Evolutionary conservation across 2,329 filamentous ascomycete genomes (phyloP).

Genomic region (Aspergillus sp.): DNA sequence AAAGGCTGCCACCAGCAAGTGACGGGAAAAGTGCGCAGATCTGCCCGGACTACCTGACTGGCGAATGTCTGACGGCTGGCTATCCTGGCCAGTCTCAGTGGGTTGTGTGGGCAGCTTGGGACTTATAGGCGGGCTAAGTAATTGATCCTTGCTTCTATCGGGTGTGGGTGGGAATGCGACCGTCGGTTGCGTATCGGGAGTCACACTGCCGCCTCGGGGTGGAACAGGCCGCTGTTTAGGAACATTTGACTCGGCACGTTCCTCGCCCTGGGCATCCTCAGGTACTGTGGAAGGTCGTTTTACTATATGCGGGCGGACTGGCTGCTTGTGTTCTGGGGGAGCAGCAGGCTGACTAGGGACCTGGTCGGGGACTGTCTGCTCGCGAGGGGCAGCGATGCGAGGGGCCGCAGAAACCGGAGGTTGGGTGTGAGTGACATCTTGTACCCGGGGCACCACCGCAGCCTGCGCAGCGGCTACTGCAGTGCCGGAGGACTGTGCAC

Average conservation of each 20-base stretch:
- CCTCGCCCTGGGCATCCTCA: slow-evolving; percentile 45
- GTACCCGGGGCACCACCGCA: slow-evolving; percentile 21
- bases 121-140: slow-evolving; percentile 20
- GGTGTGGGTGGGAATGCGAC: slow-evolving; percentile 15
- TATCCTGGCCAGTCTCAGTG: slow-evolving; percentile 15
- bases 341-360: slow-evolving; percentile 1
- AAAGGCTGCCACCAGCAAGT: slow-evolving; percentile 49
- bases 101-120: slow-evolving; percentile 24
- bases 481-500: slow-evolving; percentile 27
- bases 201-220: slow-evolving; percentile 1
- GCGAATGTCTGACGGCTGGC: slow-evolving; percentile 27
- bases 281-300: slow-evolving; percentile 44
- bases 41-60: slow-evolving; percentile 55
- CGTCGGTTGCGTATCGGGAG: slow-evolving; percentile 8
- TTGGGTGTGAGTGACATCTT: neutral
- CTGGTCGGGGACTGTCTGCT: neutral
- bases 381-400: neutral
- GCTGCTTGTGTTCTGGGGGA: slow-evolving; percentile 1
- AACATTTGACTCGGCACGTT: slow-evolving; percentile 28
- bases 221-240: slow-evolving; percentile 1
- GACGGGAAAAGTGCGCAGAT: slow-evolving; percentile 59
- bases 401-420: neutral
- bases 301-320: neutral
- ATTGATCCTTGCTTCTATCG: slow-evolving; percentile 12
- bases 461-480: slow-evolving; percentile 36